Percentiles rank a stretch among this genome's conserved stretches.
Evolutionary conservation across 176 grass and related monocot genomes (phyloP).

Genomic region (Ensete ventricosum): DNA sequence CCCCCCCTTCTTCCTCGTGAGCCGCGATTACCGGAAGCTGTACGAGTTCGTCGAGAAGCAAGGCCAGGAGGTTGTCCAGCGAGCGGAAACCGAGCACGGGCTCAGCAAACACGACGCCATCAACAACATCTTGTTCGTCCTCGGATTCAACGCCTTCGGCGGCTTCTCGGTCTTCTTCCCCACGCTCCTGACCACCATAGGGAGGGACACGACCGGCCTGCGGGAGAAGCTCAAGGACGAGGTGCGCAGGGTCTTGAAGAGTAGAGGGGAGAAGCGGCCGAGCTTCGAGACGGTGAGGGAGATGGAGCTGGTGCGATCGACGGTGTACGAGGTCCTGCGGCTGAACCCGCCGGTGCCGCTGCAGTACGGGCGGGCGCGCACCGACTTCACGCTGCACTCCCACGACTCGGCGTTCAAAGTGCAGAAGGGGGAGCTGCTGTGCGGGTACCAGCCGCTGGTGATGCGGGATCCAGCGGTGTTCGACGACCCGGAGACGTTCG

Average conservation of each 20-base stretch:
- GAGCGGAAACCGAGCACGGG: slow-evolving; percentile 26
- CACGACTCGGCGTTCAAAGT: slow-evolving; percentile 36
- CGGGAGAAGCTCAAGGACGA: slow-evolving; percentile 27
- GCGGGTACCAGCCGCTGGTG: slow-evolving; percentile 79
- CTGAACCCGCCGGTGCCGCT: slow-evolving; percentile 63
- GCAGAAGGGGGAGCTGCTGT: slow-evolving; percentile 62
- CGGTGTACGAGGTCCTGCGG: slow-evolving; percentile 72
- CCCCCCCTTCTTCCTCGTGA: slow-evolving; percentile 36
- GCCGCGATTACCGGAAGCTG: slow-evolving; percentile 43
- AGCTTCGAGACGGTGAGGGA: slow-evolving; percentile 35
- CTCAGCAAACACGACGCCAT: slow-evolving; percentile 46
- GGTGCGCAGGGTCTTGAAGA: slow-evolving; percentile 33
- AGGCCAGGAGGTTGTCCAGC: slow-evolving; percentile 29
- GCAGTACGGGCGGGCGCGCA: slow-evolving; percentile 64
- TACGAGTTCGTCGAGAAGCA: slow-evolving; percentile 61
- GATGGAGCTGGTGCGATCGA: slow-evolving; percentile 66
- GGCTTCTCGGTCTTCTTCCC: slow-evolving; percentile 77
- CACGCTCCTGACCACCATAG: slow-evolving; percentile 30
- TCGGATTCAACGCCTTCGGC: slow-evolving; percentile 82
- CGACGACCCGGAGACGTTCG: slow-evolving; percentile 53
- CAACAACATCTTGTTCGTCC: slow-evolving; percentile 86
- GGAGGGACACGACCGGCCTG: slow-evolving; percentile 26
- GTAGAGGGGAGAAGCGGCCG: background rate
- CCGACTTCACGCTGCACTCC: slow-evolving; percentile 54
- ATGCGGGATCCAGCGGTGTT: slow-evolving; percentile 74